Evolutionary conservation across 371 early-diverging fungal species (phyloP).

Genomic region (Conidiobolus incongruus): DNA sequence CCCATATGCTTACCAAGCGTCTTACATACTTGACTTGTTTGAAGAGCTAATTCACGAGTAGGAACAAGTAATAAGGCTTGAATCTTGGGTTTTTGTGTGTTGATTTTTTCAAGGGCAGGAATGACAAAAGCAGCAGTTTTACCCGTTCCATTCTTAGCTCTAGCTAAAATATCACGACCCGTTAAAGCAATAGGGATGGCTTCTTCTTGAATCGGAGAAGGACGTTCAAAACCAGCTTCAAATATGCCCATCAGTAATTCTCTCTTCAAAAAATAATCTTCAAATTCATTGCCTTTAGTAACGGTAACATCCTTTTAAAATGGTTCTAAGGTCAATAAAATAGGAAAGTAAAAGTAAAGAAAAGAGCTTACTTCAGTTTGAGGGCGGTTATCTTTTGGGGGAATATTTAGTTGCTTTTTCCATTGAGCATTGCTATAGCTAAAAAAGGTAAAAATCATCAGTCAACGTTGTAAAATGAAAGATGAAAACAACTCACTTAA

Average conservation of each 20-base stretch:
- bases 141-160: slow-evolving; percentile 97
- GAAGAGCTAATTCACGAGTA: slow-evolving; percentile 92
- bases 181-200: slow-evolving; percentile 92
- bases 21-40: slow-evolving; percentile 89
- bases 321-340: not conserved
- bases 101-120: slow-evolving; percentile 84
- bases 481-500: not conserved
- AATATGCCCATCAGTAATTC: slow-evolving; percentile 96
- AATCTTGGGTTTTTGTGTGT: slow-evolving; percentile 47
- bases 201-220: slow-evolving; percentile 98
- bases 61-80: slow-evolving; percentile 85
- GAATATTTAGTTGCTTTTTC: slow-evolving; percentile 48
- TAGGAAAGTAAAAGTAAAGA: not conserved
- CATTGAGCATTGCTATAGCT: slow-evolving; percentile 43
- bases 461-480: not conserved
- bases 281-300: slow-evolving; percentile 94
- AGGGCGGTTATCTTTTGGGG: slow-evolving; percentile 62
- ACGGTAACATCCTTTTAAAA: slow-evolving; percentile 59
- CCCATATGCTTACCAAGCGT: slow-evolving; percentile 79
- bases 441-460: not conserved
- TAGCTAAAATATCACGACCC: slow-evolving; percentile 86
- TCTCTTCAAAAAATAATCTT: slow-evolving; percentile 89
- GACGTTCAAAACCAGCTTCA: slow-evolving; percentile 94
- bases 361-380: slow-evolving; percentile 46
- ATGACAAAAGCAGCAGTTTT: slow-evolving; percentile 97